These are phyloP conservation scores for Capronia epimyces DNA, from an alignment of 2,329 filamentous ascomycete genomes.

Conservation along the genomic window DNA sequence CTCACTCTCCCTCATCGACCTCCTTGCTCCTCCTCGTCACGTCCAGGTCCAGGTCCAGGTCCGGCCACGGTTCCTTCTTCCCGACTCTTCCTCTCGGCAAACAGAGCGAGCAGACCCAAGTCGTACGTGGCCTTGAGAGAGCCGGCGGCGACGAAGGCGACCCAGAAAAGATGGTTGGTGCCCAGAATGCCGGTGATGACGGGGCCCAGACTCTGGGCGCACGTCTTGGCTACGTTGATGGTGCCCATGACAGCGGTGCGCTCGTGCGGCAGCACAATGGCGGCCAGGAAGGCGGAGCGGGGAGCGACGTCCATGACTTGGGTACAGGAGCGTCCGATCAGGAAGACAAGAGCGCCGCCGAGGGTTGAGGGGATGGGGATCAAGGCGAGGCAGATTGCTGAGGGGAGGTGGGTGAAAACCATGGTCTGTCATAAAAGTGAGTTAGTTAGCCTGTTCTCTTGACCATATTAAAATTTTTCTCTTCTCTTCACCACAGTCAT, in stretches of 20 bases:
- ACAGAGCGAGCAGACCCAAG: constrained; percentile 46
- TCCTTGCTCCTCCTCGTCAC: constrained; percentile 9
- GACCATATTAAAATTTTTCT: no score
- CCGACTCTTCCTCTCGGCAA: constrained; percentile 20
- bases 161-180: constrained; percentile 52
- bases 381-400: constrained; percentile 54
- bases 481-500: no score
- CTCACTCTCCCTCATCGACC: neutral
- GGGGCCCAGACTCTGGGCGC: constrained; percentile 52
- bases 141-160: constrained; percentile 55
- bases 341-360: constrained; percentile 49
- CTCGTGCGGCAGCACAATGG: constrained; percentile 59
- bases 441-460: neutral
- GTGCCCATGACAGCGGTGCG: constrained; percentile 65
- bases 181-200: constrained; percentile 53
- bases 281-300: constrained; percentile 59
- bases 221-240: constrained; percentile 55
- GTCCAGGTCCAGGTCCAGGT: no score
- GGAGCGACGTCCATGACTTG: constrained; percentile 67
- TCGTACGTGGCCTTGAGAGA: constrained; percentile 53
- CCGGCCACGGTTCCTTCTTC: constrained; percentile 3
- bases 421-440: constrained; percentile 51
- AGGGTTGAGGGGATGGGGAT: constrained; percentile 53
- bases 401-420: constrained; percentile 59
- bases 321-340: constrained; percentile 56